Evolutionary conservation across 768 basidiomycete genomes (phyloP), one percentile per base, ranked within the genome.

Genomic region (Tylopilus plumbeoviolaceoides): DNA sequence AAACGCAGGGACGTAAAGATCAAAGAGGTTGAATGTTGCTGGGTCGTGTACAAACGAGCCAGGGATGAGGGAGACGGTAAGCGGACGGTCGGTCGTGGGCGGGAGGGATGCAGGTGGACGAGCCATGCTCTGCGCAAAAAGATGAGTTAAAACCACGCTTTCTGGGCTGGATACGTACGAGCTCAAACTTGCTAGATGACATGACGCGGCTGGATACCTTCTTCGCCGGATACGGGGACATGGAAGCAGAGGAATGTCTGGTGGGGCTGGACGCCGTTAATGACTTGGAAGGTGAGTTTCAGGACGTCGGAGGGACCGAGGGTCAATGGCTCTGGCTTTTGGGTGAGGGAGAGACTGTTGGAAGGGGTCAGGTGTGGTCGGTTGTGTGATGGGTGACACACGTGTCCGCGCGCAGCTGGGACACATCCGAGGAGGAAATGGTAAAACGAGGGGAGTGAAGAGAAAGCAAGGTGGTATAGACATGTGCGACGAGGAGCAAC

Each of bases 171-270:
- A 21, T 78, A 38, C 36, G 47, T 62, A 94, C 93, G 55, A 97
- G 73, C 65, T 94, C 91, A 59, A 95, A 92, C 67, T 92, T 92
- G 9, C 93, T 93, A 8, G 82, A 81, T 2, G 75, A 65, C 12
- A 85, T 82, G 47, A 94, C 87, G 28, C 82, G 91, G 91, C 51
- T 94, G 87, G 39, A 91, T 84, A 28, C 91, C 91, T 66, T 93
- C 92, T 66, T 91, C 91, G 10, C 83, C 84, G 0, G 84, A 81
- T 40, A 75, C 70, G 53, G 74, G 72, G 69, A 94, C 92, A 63
- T 86, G 91, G 77, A 95, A 92, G 23, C 91, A 80, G 41, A 95
- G 75, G 77, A 95, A 94, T 0, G 91, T 89, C 66, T 95, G 94
- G 69, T 94, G 87, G 14, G 93, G 93, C 61, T 89, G 88, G 36